These are phyloP conservation scores for Neurospora hispaniola DNA, from an alignment of 495 filamentous ascomycete genomes.

Conservation along the genomic window DNA sequence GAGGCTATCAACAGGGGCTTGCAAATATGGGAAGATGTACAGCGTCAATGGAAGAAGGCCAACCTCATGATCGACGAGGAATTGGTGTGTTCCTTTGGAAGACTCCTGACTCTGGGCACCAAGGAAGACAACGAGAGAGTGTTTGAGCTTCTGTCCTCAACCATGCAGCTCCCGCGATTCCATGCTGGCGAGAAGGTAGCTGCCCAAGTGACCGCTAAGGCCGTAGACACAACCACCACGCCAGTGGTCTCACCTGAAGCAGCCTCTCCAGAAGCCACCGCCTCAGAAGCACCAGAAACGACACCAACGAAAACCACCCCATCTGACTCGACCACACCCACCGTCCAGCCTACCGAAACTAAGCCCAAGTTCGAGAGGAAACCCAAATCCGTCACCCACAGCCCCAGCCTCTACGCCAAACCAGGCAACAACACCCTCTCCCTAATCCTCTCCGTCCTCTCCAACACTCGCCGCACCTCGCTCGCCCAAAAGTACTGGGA, in stretches of 20 bases:
- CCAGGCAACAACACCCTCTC: constrained; percentile 62
- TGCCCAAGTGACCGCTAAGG: not conserved
- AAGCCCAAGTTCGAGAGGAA: not conserved
- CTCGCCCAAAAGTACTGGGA: constrained; percentile 61
- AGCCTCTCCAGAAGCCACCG: not conserved
- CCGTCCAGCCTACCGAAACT: not conserved
- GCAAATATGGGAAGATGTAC: constrained; percentile 69
- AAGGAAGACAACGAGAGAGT: constrained; percentile 53
- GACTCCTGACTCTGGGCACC: constrained; percentile 50
- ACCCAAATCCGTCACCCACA: not conserved
- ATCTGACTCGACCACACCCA: not conserved
- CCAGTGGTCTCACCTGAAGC: not conserved
- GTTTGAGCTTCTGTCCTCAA: constrained; percentile 62
- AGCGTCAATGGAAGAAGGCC: constrained; percentile 58
- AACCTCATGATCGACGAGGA: constrained; percentile 59
- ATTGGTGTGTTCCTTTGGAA: constrained; percentile 66
- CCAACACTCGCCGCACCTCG: constrained; percentile 36
- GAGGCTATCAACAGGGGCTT: constrained; percentile 46
- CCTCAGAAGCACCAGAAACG: not conserved
- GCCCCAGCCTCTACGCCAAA: constrained; percentile 27
- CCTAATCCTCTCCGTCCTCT: constrained; percentile 52
- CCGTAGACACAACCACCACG: not conserved
- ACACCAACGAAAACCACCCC: not conserved
- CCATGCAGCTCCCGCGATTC: constrained; percentile 54
- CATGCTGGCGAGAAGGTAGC: constrained; percentile 9